Percentiles rank a stretch among this genome's conserved stretches.
Conservation (phyloP, 179 eudicot genomes). For the Beta lomatogona region DNA sequence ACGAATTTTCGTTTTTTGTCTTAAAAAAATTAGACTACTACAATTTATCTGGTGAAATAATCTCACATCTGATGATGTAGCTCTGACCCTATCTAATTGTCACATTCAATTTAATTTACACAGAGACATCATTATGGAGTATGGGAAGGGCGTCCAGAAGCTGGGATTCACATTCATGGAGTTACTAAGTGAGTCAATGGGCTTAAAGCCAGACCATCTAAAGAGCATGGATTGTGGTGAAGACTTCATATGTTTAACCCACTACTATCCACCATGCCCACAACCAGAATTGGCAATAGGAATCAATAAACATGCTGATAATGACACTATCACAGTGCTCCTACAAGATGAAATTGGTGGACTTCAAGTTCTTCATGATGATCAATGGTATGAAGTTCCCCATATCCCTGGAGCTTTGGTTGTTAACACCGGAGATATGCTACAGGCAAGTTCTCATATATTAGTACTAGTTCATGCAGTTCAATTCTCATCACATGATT, state of each 20-base stretch:
- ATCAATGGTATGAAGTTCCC: conserved; percentile 42
- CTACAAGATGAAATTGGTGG: conserved; percentile 49
- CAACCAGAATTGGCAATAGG: conserved; percentile 45
- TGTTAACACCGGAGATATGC: conserved; percentile 41
- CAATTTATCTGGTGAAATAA: no score
- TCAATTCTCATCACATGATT: no score
- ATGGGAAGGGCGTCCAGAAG: conserved; percentile 14
- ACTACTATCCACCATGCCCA: conserved; percentile 49
- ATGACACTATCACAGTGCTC: conserved; percentile 33
- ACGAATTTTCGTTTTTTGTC: no score
- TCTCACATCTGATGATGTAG: no score
- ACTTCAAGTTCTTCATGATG: conserved; percentile 43
- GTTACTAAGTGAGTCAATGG: conserved; percentile 39
- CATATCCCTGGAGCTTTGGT: conserved; percentile 40
- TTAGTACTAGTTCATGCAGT: no score
- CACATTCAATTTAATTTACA: neutral
- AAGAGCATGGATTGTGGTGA: conserved; percentile 29
- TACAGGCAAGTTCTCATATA: conserved; percentile 26
- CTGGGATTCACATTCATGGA: conserved; percentile 31
- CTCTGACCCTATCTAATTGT: no score
- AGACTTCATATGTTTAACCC: conserved; percentile 24
- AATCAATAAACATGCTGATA: conserved; percentile 34
- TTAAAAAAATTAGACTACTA: no score
- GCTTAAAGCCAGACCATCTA: conserved; percentile 30
- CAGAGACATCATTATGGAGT: conserved; percentile 37